Percentiles rank a stretch among this genome's conserved stretches.
These are phyloP conservation scores for Chaetomium sp. DNA, from an alignment of 2,329 filamentous ascomycete genomes.

Conservation along the genomic window DNA sequence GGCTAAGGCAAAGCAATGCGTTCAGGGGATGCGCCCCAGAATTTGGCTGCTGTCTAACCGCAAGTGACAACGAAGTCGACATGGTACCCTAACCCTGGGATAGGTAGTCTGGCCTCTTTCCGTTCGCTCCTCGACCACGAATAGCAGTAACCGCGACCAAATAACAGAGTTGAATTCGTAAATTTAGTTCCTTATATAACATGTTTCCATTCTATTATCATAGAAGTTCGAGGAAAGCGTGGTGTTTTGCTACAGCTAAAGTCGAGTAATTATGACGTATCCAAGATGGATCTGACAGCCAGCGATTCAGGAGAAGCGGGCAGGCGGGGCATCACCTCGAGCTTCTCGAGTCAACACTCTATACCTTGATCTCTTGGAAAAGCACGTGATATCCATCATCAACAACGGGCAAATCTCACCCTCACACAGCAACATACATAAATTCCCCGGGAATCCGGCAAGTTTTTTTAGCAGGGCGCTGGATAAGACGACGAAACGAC, in stretches of 20 bases:
- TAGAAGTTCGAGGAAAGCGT: neutral
- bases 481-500: neutral
- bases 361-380: neutral
- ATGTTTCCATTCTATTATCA: neutral
- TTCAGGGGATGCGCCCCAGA: conserved; percentile 28
- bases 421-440: neutral
- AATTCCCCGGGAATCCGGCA: neutral
- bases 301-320: neutral
- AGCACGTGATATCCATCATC: conserved; percentile 26
- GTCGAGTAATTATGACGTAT: conserved; percentile 1
- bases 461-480: neutral
- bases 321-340: conserved; percentile 10
- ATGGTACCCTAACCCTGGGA: conserved; percentile 26
- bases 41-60: conserved; percentile 21
- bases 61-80: neutral
- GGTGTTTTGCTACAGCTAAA: neutral
- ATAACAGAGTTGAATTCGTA: neutral
- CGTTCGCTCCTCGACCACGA: neutral
- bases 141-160: neutral
- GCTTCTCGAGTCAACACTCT: neutral
- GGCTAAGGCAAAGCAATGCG: conserved; percentile 16
- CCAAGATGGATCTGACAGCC: neutral
- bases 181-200: neutral
- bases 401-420: neutral
- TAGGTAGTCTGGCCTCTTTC: neutral